Base-by-base conservation (phyloP, 2,329 filamentous ascomycete genomes). In the Xylaria sp. region DNA sequence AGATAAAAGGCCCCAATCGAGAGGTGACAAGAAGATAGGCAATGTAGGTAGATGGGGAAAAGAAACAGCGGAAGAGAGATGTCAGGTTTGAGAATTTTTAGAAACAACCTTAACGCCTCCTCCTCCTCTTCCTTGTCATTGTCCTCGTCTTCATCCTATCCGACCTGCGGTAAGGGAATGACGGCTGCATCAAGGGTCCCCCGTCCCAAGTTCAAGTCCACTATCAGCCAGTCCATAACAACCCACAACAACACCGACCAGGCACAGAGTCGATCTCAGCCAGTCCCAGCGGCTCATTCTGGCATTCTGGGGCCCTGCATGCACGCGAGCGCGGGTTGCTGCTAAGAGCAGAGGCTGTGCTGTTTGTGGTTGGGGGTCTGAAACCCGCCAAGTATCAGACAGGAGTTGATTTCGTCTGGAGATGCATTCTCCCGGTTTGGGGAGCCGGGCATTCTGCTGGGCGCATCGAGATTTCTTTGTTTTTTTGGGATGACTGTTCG, bases 341-440 rank as follows among this genome's bases (percentile, higher is more conserved):
- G 25, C 36, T 83, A 83, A 67, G 89, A 88, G 25, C 25, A 83
- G 83, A 67, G 89, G 88, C 80, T 89, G 71, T 65, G 71, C 63
- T 63, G 55, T 47, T 59, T 45, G 54, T 59, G 27, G 36, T 57
- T 10, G 15, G 61, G 61, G 47, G n/a, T 44, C 17, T 66, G 53
- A 63, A 53, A 62, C 69, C 56, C 56, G 60, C 54, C 59, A 13
- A 67, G 63, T 63, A 56, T 49, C 33, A 68, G 61, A 53, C 61
- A 13, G 20, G 56, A n/a, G 61, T 10, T 36, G 38, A 45, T 39
- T 61, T 49, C 60, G 65, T 69, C 67, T 69, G 65, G 50, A 39
- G 42, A 44, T 22, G 39, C 53, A 25, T 57, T 58, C 51, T 57
- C 63, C 63, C 63, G 57, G 39, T 61, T 57, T 44, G 44, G 45